Evolutionary conservation across 1,284 basidiomycete genomes (phyloP).

Genomic region (Ceratobasidium sp.): DNA sequence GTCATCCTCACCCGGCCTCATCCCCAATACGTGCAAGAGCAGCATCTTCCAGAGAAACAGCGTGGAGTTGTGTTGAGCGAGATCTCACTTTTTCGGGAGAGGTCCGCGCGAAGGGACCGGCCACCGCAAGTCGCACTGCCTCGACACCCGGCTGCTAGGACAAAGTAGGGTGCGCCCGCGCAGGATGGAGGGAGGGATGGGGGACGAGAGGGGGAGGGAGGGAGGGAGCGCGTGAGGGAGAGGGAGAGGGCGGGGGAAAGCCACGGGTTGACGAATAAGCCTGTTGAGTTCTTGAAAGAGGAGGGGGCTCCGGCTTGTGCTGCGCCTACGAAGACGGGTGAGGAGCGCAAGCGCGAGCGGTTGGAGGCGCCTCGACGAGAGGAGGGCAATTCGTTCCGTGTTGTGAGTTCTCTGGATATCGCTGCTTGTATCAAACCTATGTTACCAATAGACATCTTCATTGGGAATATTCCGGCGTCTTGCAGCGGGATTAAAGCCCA

Average conservation of each 20-base stretch:
- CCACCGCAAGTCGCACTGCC: conserved; percentile 63
- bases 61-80: conserved; percentile 93
- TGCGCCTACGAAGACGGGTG: conserved; percentile 76
- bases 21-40: conserved; percentile 93
- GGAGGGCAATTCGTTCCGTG: conserved; percentile 84
- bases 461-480: no score
- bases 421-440: no score
- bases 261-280: conserved; percentile 77
- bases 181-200: conserved; percentile 47
- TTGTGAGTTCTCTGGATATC: conserved; percentile 68
- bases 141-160: conserved; percentile 51
- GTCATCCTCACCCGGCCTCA: conserved; percentile 85
- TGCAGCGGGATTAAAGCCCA: no score
- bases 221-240: conserved; percentile 77
- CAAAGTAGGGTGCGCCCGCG: conserved; percentile 49
- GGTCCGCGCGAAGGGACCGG: conserved; percentile 86
- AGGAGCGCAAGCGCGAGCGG: conserved; percentile 84
- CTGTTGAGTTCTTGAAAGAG: conserved; percentile 84
- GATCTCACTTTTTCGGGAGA: conserved; percentile 92
- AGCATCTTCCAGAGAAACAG: conserved; percentile 95
- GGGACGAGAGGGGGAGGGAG: conserved; percentile 77
- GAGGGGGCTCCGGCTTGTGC: conserved; percentile 55
- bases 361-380: conserved; percentile 79
- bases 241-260: conserved; percentile 72
- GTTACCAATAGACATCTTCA: no score